phyloP scores from a whole-genome alignment of 495 filamentous ascomycete genomes.

The Aspergillus olivimuriae region DNA sequence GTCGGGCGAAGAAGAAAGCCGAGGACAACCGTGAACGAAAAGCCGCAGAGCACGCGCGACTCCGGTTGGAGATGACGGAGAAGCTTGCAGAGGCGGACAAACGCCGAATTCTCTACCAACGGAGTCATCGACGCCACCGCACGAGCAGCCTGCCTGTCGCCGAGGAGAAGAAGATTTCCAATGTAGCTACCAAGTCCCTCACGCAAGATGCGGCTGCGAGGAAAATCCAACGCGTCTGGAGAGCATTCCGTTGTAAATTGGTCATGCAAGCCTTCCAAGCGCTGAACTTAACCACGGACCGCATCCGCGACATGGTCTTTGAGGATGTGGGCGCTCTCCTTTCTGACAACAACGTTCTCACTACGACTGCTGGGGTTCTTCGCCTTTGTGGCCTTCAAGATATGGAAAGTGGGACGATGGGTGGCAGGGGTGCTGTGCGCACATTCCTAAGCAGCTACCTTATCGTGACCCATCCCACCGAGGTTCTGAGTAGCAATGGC shows the following conservation, averaged over 20 bases:
- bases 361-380: constrained; percentile 64
- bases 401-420: constrained; percentile 58
- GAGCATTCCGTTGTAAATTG: constrained; percentile 49
- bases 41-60: constrained; percentile 72
- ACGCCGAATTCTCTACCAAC: constrained; percentile 51
- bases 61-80: constrained; percentile 78
- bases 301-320: constrained; percentile 68
- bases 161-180: constrained; percentile 48
- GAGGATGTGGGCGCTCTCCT: constrained; percentile 74
- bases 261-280: constrained; percentile 59
- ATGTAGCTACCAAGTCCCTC: constrained; percentile 36
- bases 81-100: constrained; percentile 82
- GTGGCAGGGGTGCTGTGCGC: constrained; percentile 72
- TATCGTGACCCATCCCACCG: constrained; percentile 85
- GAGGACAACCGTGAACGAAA: constrained; percentile 88
- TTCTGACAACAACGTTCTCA: constrained; percentile 65
- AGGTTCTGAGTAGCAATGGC: constrained; percentile 80
- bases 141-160: constrained; percentile 56
- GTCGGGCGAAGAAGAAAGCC: constrained; percentile 85
- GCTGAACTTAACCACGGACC: constrained; percentile 68
- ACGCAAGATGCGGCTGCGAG: constrained; percentile 61
- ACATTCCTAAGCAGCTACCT: constrained; percentile 91
- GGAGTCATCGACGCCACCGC: constrained; percentile 53
- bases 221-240: constrained; percentile 76
- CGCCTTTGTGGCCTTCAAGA: constrained; percentile 71